phyloP scores from a whole-genome alignment of 257 asterid genomes.

The Avicennia marina region DNA sequence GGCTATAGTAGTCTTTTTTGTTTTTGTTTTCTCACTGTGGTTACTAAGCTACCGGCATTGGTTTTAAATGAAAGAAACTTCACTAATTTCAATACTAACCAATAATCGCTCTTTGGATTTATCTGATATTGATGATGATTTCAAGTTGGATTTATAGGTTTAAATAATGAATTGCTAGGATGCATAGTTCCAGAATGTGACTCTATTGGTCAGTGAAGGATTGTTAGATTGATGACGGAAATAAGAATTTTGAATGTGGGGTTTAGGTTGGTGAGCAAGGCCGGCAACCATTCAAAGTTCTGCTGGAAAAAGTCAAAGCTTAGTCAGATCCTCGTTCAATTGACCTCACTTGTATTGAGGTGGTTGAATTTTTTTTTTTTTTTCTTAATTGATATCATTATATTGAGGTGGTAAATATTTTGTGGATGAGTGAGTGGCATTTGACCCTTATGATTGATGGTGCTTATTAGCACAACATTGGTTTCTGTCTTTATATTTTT shows the following conservation, averaged over 20 bases:
- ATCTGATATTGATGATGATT: neutral
- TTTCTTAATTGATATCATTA: no score
- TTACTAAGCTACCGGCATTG: neutral
- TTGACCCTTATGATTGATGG: no score
- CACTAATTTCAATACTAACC: neutral
- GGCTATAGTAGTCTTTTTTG: neutral
- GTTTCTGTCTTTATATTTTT: neutral
- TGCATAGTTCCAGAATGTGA: neutral
- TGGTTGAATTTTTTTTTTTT: neutral
- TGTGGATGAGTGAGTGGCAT: no score
- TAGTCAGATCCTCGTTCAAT: neutral
- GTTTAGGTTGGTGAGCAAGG: neutral
- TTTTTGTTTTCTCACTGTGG: neutral
- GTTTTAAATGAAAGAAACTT: neutral
- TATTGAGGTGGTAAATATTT: no score
- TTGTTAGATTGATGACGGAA: neutral
- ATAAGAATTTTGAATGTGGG: neutral
- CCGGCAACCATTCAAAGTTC: neutral
- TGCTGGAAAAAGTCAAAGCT: neutral
- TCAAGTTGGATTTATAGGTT: neutral
- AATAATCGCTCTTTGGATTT: neutral
- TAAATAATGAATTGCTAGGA: slow-evolving; percentile 4
- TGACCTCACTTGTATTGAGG: slow-evolving; percentile 1
- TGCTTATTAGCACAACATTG: no score
- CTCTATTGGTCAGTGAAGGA: neutral